These are phyloP conservation scores for Gastroboletus turbinatus DNA, from an alignment of 1,284 basidiomycete genomes.

Conservation along the genomic window DNA sequence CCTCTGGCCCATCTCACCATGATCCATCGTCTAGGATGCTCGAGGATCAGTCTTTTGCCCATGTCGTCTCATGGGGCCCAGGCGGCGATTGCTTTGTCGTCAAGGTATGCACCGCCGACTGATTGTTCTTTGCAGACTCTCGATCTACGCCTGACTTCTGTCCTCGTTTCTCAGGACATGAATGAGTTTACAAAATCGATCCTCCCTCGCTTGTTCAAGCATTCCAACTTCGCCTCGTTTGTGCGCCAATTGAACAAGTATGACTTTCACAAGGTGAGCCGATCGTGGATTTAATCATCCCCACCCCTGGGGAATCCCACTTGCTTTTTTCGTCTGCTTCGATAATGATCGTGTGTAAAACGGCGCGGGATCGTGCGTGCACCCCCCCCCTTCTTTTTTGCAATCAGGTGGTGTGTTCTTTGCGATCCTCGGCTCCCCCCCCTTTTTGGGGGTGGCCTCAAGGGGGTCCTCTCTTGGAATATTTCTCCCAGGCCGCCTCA, in stretches of 20 bases:
- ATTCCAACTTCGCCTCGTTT: slow-evolving; percentile 95
- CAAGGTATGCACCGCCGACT: slow-evolving; percentile 50
- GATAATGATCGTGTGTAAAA: slow-evolving; percentile 10
- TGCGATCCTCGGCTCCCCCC: slow-evolving; percentile 11
- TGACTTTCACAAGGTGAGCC: slow-evolving; percentile 89
- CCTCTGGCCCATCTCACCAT: background rate
- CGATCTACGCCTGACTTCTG: slow-evolving; percentile 5
- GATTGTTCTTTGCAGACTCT: background rate
- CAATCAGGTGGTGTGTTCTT: background rate
- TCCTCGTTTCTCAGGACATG: slow-evolving; percentile 67
- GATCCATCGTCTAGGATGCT: slow-evolving; percentile 66
- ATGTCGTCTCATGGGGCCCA: slow-evolving; percentile 86
- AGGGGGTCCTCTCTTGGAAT: background rate
- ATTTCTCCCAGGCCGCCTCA: background rate
- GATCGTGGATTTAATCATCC: slow-evolving; percentile 1
- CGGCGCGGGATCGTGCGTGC: slow-evolving; percentile 14
- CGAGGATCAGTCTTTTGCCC: slow-evolving; percentile 72
- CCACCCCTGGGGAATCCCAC: background rate
- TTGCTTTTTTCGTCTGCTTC: slow-evolving; percentile 6
- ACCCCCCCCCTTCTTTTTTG: slow-evolving; percentile 9
- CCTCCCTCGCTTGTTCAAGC: slow-evolving; percentile 93
- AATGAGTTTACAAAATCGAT: slow-evolving; percentile 96
- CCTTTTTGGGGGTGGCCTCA: background rate
- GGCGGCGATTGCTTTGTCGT: slow-evolving; percentile 91
- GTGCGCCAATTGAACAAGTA: slow-evolving; percentile 98